A percentile compares a stretch with the other conserved stretches of the same genome.
phyloP scores from a whole-genome alignment of 2,329 filamentous ascomycete genomes.

The Aspergillus intermedius region DNA sequence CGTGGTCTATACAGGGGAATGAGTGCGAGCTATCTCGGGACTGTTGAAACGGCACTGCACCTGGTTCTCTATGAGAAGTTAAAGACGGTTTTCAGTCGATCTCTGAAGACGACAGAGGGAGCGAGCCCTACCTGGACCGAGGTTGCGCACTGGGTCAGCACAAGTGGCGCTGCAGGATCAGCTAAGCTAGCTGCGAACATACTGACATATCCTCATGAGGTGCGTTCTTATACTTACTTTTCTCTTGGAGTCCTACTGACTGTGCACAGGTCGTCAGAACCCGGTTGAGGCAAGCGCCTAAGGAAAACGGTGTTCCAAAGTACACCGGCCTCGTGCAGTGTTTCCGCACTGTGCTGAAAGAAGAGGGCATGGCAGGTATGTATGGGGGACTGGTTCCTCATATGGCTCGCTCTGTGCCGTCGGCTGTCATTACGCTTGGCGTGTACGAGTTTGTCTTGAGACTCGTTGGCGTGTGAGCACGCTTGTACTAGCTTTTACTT shows the following conservation, averaged over 20 bases:
- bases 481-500: background rate
- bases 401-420: conserved; percentile 29
- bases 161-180: conserved; percentile 28
- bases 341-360: conserved; percentile 27
- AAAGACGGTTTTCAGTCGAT: conserved; percentile 21
- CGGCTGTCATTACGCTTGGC: conserved; percentile 31
- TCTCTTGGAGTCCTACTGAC: background rate
- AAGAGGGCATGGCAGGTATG: conserved; percentile 30
- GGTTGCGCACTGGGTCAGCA: conserved; percentile 22
- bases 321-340: conserved; percentile 32
- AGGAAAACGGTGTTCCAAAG: conserved; percentile 28
- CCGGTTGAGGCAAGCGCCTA: conserved; percentile 29
- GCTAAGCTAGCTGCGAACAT: conserved; percentile 29
- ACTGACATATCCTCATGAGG: conserved; percentile 32
- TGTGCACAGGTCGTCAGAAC: conserved; percentile 29
- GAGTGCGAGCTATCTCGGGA: conserved; percentile 57
- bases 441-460: conserved; percentile 33
- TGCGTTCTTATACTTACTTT: conserved; percentile 5
- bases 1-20: conserved; percentile 83
- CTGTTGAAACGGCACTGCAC: conserved; percentile 31
- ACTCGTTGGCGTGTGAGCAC: conserved; percentile 6
- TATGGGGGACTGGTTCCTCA: conserved; percentile 33
- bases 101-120: conserved; percentile 14
- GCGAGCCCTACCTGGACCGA: conserved; percentile 18
- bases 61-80: conserved; percentile 31